phyloP scores from a whole-genome alignment of 169 alveolate genomes.

The Plasmodium sp. region DNA sequence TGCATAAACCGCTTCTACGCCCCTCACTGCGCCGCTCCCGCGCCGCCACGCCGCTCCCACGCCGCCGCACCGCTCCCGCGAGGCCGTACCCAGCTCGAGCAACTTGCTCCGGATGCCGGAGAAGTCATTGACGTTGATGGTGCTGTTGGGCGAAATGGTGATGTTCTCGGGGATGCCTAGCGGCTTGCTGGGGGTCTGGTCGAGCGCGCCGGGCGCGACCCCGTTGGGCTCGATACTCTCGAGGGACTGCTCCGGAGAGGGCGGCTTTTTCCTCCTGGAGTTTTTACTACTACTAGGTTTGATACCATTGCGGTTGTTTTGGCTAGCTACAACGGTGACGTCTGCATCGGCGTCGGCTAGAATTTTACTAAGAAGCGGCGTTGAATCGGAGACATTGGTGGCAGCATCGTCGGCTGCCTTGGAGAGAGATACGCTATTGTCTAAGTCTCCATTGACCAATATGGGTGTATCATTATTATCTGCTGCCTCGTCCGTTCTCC shows the following conservation, averaged over 20 bases:
- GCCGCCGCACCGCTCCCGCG: background rate
- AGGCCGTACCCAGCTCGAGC: slow-evolving; percentile 56
- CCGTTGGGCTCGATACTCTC: background rate
- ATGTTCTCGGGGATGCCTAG: slow-evolving; percentile 11
- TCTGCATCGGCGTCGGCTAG: background rate
- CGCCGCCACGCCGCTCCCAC: background rate
- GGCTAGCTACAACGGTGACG: background rate
- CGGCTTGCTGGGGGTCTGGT: background rate
- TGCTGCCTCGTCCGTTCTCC: background rate
- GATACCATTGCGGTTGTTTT: background rate
- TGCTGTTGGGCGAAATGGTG: slow-evolving; percentile 45
- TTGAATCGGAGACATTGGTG: background rate
- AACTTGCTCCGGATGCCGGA: slow-evolving; percentile 56
- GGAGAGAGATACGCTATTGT: slow-evolving; percentile 10
- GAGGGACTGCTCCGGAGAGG: background rate
- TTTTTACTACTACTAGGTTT: slow-evolving; percentile 11
- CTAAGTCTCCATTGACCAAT: background rate
- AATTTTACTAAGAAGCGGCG: slow-evolving; percentile 6
- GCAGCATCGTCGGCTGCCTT: background rate
- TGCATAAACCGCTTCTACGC: too few relatives aligned
- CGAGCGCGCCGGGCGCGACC: background rate
- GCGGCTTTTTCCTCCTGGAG: background rate
- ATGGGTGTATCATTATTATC: background rate
- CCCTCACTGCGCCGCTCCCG: background rate
- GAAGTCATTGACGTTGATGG: slow-evolving; percentile 48